Base-by-base conservation (phyloP, 192 early-diverging fungal genomes). In the Backusella liffmaniae region DNA sequence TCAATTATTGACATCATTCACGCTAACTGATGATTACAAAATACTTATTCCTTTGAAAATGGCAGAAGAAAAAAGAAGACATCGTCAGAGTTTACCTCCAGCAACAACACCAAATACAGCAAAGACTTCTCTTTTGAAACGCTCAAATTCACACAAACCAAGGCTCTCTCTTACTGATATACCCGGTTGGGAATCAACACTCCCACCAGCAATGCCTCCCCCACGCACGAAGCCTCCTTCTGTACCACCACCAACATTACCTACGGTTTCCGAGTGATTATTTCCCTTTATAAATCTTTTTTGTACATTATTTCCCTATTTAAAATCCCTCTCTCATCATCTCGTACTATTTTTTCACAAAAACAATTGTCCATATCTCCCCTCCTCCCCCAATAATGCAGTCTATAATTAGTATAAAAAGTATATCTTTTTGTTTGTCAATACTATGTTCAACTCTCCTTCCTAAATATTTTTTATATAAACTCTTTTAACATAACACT, bases 171-270 rank as follows among this genome's bases (percentile, higher is more conserved):
- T 72, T 44, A 21, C 70, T 15, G 69, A 71, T 16, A 77, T 72
- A 32, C 69, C 76, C 26, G 36, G 68, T 15, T 77, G 76, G 76
- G 76, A 70, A 44, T 35, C 32, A 5, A 41, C 32, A 16, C 59
- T 77, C 29, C 76, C 76, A n/a, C 76, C 76, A 35, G 69, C 70
- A 66, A 39, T 77, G 44, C 76, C 76, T 41, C 76, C 76, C n/a
- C 76, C 76, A 65, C 46, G 34, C 6, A 72, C 76, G 7, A 59
- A 37, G n/a, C 76, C 70, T 18, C 76, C 76, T 2, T 59, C 76
- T 77, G 42, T 72, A 36, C 56, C 56, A 62, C 70, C 56, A 26
- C 42, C 75, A 72, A 23, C 39, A 23, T 23, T 49, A 12, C 42
- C 70, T 18, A 30, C 70, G 9, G 70, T 72, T 16, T 42, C 70